phyloP scores from a whole-genome alignment of 139 green algal genomes.

The Haematococcus lacustris region DNA sequence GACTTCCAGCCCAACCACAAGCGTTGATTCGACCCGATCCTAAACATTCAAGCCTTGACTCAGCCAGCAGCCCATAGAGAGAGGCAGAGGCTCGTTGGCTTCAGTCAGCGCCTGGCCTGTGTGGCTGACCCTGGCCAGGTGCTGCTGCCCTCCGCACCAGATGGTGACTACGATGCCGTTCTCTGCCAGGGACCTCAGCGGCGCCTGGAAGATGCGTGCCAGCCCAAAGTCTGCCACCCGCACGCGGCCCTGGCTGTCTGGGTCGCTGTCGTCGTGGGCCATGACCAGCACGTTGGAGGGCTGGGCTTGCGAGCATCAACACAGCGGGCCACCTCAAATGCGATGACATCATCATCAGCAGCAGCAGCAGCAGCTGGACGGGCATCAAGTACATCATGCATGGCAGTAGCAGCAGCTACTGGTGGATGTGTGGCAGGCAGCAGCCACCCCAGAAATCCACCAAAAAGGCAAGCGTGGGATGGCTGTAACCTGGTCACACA shows the following conservation, averaged over 20 bases:
- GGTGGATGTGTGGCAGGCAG: too few species aligned
- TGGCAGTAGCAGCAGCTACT: neutral
- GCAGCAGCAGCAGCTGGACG: neutral
- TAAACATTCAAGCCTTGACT: neutral
- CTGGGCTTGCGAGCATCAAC: slow-evolving; percentile 11
- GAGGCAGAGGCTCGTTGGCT: too few species aligned
- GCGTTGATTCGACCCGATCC: neutral
- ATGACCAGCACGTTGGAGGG: slow-evolving; percentile 73
- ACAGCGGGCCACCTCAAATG: neutral
- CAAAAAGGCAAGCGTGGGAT: too few species aligned
- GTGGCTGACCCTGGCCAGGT: neutral
- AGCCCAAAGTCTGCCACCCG: slow-evolving; percentile 65
- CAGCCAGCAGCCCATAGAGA: too few species aligned
- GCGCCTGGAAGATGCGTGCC: slow-evolving; percentile 49
- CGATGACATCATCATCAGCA: neutral
- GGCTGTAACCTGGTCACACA: too few species aligned
- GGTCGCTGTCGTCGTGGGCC: slow-evolving; percentile 30
- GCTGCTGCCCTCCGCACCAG: slow-evolving; percentile 47
- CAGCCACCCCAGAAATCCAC: too few species aligned
- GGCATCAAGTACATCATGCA: neutral
- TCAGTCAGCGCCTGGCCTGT: too few species aligned
- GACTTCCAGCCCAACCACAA: neutral
- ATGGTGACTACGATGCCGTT: slow-evolving; percentile 79
- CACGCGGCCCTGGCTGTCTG: slow-evolving; percentile 29
- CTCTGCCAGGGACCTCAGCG: slow-evolving; percentile 50